Evolutionary conservation across 2,329 filamentous ascomycete genomes (phyloP).

Genomic region (Domatiomyces catenatus): DNA sequence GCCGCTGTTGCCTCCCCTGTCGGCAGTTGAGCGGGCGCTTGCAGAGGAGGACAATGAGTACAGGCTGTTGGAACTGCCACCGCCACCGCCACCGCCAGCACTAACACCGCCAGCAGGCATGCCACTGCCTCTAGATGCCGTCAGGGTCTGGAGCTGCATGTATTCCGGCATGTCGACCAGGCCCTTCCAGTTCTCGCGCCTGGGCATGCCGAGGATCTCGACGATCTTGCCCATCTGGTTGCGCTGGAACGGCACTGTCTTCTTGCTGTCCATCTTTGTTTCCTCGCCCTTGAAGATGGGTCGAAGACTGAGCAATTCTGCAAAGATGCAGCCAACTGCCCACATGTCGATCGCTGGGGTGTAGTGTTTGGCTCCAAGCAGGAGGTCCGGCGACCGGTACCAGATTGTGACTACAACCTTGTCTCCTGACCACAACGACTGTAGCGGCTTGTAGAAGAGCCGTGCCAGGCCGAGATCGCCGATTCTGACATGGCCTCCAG

Average conservation of each 20-base stretch:
- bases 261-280: constrained; percentile 97
- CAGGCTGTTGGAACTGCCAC: constrained; percentile 3
- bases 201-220: constrained; percentile 84
- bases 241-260: constrained; percentile 89
- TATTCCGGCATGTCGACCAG: constrained; percentile 79
- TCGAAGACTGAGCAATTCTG: constrained; percentile 72
- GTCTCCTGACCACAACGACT: constrained; percentile 81
- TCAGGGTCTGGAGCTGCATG: constrained; percentile 45
- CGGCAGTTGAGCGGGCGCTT: constrained; percentile 21
- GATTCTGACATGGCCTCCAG: constrained; percentile 76
- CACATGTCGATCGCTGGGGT: constrained; percentile 94
- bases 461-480: constrained; percentile 85
- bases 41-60: constrained; percentile 27
- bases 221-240: constrained; percentile 99
- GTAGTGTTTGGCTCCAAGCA: constrained; percentile 88
- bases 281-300: constrained; percentile 98
- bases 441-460: constrained; percentile 83
- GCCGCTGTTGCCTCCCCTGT: constrained; percentile 33
- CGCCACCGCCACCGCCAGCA: too few relatives aligned
- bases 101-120: constrained; percentile 16
- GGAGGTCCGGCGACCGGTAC: constrained; percentile 89
- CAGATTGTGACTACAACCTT: constrained; percentile 99
- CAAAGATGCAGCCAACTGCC: constrained; percentile 96
- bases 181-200: constrained; percentile 75
- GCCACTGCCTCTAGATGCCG: constrained; percentile 26